phyloP scores from a whole-genome alignment of 2,329 filamentous ascomycete species.

The Ophiostoma piceae region DNA sequence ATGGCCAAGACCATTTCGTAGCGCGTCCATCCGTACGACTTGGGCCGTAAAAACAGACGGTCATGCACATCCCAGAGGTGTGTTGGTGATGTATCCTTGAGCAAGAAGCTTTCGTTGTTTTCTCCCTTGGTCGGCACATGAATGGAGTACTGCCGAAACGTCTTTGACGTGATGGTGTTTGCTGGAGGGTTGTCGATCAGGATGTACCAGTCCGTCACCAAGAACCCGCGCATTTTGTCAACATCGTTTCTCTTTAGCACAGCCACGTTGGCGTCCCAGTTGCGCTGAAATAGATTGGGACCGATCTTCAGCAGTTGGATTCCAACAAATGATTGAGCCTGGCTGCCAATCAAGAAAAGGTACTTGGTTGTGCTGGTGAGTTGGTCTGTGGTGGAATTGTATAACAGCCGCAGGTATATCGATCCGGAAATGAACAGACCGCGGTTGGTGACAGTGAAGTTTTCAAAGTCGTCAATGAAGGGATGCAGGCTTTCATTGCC shows the following conservation, averaged over 20 bases:
- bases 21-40: slow-evolving; percentile 20
- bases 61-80: slow-evolving; percentile 24
- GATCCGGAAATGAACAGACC: slow-evolving; percentile 21
- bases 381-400: background rate
- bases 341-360: slow-evolving; percentile 22
- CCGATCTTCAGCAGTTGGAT: slow-evolving; percentile 23
- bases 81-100: slow-evolving; percentile 20
- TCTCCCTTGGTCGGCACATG: slow-evolving; percentile 14
- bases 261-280: slow-evolving; percentile 17
- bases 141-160: slow-evolving; percentile 14
- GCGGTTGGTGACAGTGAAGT: slow-evolving; percentile 22
- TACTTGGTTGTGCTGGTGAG: slow-evolving; percentile 5
- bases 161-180: background rate
- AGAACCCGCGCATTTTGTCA: background rate
- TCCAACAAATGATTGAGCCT: slow-evolving; percentile 14
- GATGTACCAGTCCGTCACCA: slow-evolving; percentile 20
- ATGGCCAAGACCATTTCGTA: slow-evolving; percentile 24
- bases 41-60: slow-evolving; percentile 23
- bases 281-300: slow-evolving; percentile 24
- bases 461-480: slow-evolving; percentile 19
- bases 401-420: slow-evolving; percentile 16
- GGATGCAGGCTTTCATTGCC: slow-evolving; percentile 16
- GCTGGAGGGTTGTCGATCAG: slow-evolving; percentile 12
- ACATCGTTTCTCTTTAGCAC: background rate
- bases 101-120: background rate